Conservation (phyloP, 2,329 filamentous ascomycete genomes). For the Didymella sp. region DNA sequence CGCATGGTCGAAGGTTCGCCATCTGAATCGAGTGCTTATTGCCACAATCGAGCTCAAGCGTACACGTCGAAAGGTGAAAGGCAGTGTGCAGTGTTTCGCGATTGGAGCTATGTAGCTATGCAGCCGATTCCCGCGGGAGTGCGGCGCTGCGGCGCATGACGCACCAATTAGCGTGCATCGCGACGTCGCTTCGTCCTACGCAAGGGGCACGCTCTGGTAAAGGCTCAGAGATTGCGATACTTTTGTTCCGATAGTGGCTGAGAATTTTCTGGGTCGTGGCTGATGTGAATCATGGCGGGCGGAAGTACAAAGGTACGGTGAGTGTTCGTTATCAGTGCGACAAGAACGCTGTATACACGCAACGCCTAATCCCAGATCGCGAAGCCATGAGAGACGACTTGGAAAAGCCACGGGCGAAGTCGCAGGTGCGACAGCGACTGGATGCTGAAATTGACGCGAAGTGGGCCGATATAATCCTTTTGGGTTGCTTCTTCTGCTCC, state of each 20-base stretch:
- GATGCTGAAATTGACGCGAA: constrained; percentile 21
- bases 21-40: background rate
- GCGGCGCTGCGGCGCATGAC: constrained; percentile 16
- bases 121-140: constrained; percentile 5
- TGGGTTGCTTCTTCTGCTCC: constrained; percentile 56
- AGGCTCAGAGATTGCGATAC: background rate
- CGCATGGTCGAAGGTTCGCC: background rate
- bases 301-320: constrained; percentile 10
- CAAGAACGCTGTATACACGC: background rate
- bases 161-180: constrained; percentile 21
- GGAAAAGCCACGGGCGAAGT: constrained; percentile 10
- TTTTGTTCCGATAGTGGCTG: constrained; percentile 7
- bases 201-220: constrained; percentile 9
- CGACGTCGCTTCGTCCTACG: constrained; percentile 13
- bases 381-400: constrained; percentile 3
- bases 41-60: background rate
- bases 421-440: constrained; percentile 16
- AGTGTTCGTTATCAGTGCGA: background rate
- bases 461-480: constrained; percentile 39
- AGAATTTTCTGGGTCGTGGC: constrained; percentile 19
- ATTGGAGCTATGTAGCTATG: background rate
- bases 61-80: background rate
- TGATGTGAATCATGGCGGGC: constrained; percentile 3
- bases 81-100: background rate
- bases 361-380: background rate